A percentile compares a stretch with the other conserved stretches of the same genome.
Conservation (phyloP, 129 eudicot genomes). For the Smallanthus sonchifolius region DNA sequence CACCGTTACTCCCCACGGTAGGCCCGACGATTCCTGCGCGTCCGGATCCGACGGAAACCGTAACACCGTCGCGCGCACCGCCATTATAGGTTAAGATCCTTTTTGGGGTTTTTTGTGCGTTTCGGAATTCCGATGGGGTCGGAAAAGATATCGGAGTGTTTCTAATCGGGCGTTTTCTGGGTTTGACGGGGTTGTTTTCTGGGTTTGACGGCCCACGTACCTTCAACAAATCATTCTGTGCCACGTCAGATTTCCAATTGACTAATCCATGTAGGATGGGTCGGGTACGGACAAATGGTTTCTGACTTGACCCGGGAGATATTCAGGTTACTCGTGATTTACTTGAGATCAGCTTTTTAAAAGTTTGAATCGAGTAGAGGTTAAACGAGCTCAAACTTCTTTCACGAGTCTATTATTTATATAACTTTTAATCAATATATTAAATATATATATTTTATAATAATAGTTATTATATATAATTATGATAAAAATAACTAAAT, state of each 20-base stretch:
- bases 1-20: conserved; percentile 91
- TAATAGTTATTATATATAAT: too few species aligned
- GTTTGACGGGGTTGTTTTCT: too few species aligned
- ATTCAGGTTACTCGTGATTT: too few species aligned
- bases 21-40: conserved; percentile 69
- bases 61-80: conserved; percentile 69
- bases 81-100: conserved; percentile 35
- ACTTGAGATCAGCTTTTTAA: too few species aligned
- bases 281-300: neutral
- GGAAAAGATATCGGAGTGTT: conserved; percentile 22
- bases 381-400: too few species aligned
- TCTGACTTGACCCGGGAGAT: neutral
- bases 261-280: conserved; percentile 13
- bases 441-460: too few species aligned
- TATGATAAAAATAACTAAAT: too few species aligned
- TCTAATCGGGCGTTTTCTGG: conserved; percentile 12
- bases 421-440: too few species aligned
- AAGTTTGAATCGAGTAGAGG: too few species aligned
- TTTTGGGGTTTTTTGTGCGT: neutral
- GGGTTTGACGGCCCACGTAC: conserved; percentile 24
- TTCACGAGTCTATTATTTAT: too few species aligned
- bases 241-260: conserved; percentile 16
- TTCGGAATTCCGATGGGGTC: conserved; percentile 8
- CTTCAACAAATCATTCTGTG: conserved; percentile 3
- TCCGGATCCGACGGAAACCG: conserved; percentile 73